Percentiles rank a stretch among this genome's conserved stretches.
These are phyloP conservation scores for Astragalus membranaceus DNA, from an alignment of 306 rosid genomes.

Conservation along the genomic window DNA sequence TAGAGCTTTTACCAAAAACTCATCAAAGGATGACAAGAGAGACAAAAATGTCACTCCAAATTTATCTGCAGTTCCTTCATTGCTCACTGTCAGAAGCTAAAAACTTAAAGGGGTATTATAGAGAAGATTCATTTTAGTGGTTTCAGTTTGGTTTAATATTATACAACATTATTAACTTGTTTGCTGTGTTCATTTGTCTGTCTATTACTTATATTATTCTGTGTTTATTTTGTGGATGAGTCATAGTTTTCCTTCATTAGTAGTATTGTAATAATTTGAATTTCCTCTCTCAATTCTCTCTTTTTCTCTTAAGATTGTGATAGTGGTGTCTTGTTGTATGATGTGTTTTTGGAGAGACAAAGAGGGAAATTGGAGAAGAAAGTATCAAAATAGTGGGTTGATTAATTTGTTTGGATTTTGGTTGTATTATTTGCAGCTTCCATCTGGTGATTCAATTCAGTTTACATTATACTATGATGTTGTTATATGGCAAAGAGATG, in stretches of 20 bases:
- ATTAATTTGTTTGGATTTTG: neutral
- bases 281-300: neutral
- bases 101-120: neutral
- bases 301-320: neutral
- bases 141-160: neutral
- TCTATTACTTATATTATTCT: neutral
- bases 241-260: neutral
- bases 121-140: neutral
- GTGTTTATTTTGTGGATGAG: conserved; percentile 1
- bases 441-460: neutral
- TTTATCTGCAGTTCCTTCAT: conserved; percentile 56
- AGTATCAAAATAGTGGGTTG: neutral
- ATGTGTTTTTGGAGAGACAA: conserved; percentile 3
- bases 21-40: conserved; percentile 45
- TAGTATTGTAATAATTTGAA: neutral
- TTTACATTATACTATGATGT: neutral
- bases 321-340: too few relatives aligned
- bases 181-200: neutral
- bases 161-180: neutral
- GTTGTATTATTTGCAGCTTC: conserved; percentile 11
- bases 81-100: conserved; percentile 40
- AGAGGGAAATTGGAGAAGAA: neutral
- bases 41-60: conserved; percentile 42
- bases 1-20: conserved; percentile 61
- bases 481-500: neutral